Evolutionary conservation across 2,329 filamentous ascomycete species (phyloP).

Genomic region (Cylindrodendrum hubeiense): DNA sequence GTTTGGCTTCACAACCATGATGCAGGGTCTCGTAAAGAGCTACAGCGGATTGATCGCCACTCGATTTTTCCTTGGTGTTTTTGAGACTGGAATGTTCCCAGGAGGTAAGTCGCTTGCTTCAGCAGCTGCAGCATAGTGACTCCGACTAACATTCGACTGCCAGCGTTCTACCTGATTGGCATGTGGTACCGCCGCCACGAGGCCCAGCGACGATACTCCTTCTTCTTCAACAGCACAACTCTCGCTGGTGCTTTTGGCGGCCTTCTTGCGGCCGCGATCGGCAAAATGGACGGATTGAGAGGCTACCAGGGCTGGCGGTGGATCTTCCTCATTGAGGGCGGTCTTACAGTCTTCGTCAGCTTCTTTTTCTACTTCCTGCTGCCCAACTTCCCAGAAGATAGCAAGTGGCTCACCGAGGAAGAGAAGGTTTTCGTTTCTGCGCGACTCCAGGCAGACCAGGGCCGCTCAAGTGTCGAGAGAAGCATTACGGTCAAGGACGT

Average conservation of each 20-base stretch:
- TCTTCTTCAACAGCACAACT: slow-evolving; percentile 90
- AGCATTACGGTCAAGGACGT: slow-evolving; percentile 71
- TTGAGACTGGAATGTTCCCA: slow-evolving; percentile 79
- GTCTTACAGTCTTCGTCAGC: slow-evolving; percentile 71
- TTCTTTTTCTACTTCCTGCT: slow-evolving; percentile 77
- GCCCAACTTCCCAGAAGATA: slow-evolving; percentile 80
- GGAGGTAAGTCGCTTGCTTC: slow-evolving; percentile 46
- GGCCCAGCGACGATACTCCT: slow-evolving; percentile 90
- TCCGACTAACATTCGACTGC: slow-evolving; percentile 54
- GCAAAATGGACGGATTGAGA: slow-evolving; percentile 81
- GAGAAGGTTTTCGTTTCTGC: slow-evolving; percentile 76
- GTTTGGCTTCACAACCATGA: slow-evolving; percentile 81
- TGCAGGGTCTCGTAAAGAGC: slow-evolving; percentile 82
- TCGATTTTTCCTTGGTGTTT: slow-evolving; percentile 86
- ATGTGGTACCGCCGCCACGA: slow-evolving; percentile 93
- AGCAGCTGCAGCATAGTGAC: neutral
- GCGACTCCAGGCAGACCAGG: slow-evolving; percentile 77
- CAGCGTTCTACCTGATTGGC: slow-evolving; percentile 76
- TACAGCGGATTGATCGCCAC: slow-evolving; percentile 83
- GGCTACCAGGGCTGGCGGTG: slow-evolving; percentile 83
- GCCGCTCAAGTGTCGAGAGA: slow-evolving; percentile 73
- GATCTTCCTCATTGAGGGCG: slow-evolving; percentile 85
- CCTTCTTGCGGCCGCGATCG: slow-evolving; percentile 86
- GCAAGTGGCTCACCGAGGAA: slow-evolving; percentile 78
- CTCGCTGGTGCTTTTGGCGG: slow-evolving; percentile 89